Evolutionary conservation across 441 rosid genomes (phyloP), one percentile per base, ranked within the genome.

Genomic region (Eruca vesicaria): DNA sequence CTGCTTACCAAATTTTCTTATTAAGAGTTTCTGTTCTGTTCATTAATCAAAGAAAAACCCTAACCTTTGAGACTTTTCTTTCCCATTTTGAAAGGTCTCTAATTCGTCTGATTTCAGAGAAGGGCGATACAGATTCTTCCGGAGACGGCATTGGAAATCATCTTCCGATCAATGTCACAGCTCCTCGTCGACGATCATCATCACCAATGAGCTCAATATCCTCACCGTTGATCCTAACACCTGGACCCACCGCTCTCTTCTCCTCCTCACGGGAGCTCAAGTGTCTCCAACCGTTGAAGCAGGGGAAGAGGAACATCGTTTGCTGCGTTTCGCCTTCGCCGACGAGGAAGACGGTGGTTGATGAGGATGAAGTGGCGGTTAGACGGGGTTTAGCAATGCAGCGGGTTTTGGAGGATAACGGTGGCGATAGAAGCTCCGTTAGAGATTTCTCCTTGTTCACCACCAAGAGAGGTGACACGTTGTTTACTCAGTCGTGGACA

Each of bases 401-500:
- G 85, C 77, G 89, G 79, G 93, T 88, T 72, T 26, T 83, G 53
- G 84, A 86, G 73, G 93, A 89, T 55, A 73, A 76, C 45, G 87
- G 83, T 28, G 79, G 71, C 26, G 86, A 83, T 32, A 77, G 80
- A 1, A 77, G 32, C 64, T 72, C 80, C 20, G 75, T 64, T 14
- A 80, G 93, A 77, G 86, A 86, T 33, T 86, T 77, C 75, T 84
- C 83, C 0, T 61, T 84, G 64, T 87, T 88, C 74, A 79, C 52
- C 19, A 75, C 87, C 3, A 53, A 79, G n/a, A 83, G 88, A 63
- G 88, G 86, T 0, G 95, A 86, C 38, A 79, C 86, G 7, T 56
- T 90, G 75, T 92, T 92, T 78, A 89, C 92, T 31, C 96, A 89
- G 79, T 79, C 84, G 3, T 92, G 98, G 98, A 80, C 85, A 50